Evolutionary conservation across 768 basidiomycete genomes (phyloP).

Genomic region (Thelephora aurantiotincta): DNA sequence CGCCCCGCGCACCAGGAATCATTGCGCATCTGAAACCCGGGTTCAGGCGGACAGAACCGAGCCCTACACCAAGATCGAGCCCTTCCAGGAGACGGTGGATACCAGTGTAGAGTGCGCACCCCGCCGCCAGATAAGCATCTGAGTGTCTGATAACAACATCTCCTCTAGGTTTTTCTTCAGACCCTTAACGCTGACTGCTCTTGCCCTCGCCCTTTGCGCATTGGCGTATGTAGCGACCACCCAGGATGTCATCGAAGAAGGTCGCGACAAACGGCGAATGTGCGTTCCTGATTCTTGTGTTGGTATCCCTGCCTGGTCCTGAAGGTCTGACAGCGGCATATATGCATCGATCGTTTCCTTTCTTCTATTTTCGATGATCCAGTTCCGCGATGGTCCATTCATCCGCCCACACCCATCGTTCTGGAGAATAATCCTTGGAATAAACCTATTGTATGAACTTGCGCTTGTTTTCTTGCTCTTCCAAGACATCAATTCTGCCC

Average conservation of each 20-base stretch:
- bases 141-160: constrained; percentile 2
- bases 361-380: constrained; percentile 71
- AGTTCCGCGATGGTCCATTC: constrained; percentile 84
- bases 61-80: constrained; percentile 67
- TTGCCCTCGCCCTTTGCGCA: constrained; percentile 48
- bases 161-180: constrained; percentile 67
- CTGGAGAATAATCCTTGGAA: constrained; percentile 67
- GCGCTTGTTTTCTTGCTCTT: constrained; percentile 76
- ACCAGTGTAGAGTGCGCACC: constrained; percentile 64
- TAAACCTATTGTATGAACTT: constrained; percentile 76
- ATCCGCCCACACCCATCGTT: constrained; percentile 81
- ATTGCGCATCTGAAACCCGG: neutral
- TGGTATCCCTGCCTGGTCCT: neutral
- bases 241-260: constrained; percentile 75
- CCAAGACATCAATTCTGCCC: constrained; percentile 68
- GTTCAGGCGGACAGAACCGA: constrained; percentile 70
- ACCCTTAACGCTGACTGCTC: constrained; percentile 65
- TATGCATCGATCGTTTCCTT: constrained; percentile 68
- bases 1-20: neutral
- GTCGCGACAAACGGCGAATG: constrained; percentile 69
- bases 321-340: constrained; percentile 36
- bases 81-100: constrained; percentile 75
- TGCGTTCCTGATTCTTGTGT: constrained; percentile 23
- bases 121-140: neutral
- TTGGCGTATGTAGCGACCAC: constrained; percentile 76